phyloP scores from a whole-genome alignment of 2,329 filamentous ascomycete genomes.

The Colletotrichum sidae region DNA sequence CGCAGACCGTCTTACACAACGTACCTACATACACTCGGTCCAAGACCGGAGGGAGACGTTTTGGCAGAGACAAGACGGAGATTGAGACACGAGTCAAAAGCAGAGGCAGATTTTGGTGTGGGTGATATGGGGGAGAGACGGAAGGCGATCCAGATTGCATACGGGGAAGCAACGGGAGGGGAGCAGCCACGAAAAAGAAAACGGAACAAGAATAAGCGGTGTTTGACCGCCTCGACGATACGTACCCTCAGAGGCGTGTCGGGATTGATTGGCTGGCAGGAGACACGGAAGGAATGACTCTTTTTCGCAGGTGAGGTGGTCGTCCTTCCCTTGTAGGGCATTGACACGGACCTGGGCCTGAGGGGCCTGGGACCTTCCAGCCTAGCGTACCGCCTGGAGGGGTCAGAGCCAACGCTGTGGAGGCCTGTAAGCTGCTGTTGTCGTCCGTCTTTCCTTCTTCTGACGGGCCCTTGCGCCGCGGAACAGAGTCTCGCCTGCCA shows the following conservation, averaged over 20 bases:
- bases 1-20: too few relatives aligned
- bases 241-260: slow-evolving; percentile 12
- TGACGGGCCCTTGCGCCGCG: slow-evolving; percentile 41
- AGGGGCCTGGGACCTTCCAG: too few relatives aligned
- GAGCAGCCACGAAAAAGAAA: slow-evolving; percentile 14
- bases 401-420: background rate
- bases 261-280: slow-evolving; percentile 30
- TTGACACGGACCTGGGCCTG: too few relatives aligned
- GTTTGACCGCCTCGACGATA: slow-evolving; percentile 35
- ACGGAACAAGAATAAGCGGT: slow-evolving; percentile 36
- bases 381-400: background rate
- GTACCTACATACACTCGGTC: background rate
- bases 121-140: slow-evolving; percentile 2
- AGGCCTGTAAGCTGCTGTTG: background rate
- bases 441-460: slow-evolving; percentile 12
- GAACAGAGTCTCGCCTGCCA: slow-evolving; percentile 44
- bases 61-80: slow-evolving; percentile 6
- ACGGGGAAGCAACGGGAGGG: slow-evolving; percentile 34
- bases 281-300: slow-evolving; percentile 14
- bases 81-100: background rate
- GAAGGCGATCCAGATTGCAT: slow-evolving; percentile 7
- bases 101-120: background rate
- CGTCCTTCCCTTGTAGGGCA: background rate
- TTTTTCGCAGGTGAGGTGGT: background rate
- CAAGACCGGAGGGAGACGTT: slow-evolving; percentile 2